Base-by-base conservation (phyloP, 371 early-diverging fungal genomes). In the Mucor velutinosus region DNA sequence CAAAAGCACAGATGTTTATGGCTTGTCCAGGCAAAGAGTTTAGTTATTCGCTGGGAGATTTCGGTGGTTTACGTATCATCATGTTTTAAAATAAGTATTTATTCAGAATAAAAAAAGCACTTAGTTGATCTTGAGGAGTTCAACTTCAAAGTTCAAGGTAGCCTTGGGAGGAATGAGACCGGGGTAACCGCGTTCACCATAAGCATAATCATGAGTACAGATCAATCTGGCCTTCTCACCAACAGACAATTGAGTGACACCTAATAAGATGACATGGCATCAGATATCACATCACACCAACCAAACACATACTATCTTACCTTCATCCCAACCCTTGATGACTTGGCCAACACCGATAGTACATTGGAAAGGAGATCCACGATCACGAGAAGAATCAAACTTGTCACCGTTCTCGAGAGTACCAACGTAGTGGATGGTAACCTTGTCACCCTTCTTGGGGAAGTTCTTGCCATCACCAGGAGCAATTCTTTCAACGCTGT, bases 281-380 rank as follows among this genome's bases (percentile, higher is more conserved):
- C 27, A 29, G 17, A 55, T 27, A 55, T 14, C 3, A 8, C 27
- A 25, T 7, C 21, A 30, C 27, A 17, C 30, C 4, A 1, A 17
- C 27, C 30, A 14, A 17, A 11, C 8, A 25, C 14, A 4, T 27
- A 35, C 35, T 56, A 2, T 15, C 41, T 57, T 76, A 77, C 81
- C 92, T 76, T 87, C 86, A 72, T 87, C 87, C 87, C 87, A 87
- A 71, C 96, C 97, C 69, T 82, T 79, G 83, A 98, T 98, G 76
- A 98, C 95, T 70, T 85, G 89, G n/a, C 96, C 96, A 47, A 94
- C 91, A 73, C 98, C 98, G 69, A 98, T 96, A 35, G 69, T 72
- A 84, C 89, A 89, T 21, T 70, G 74, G 75, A 98, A 97, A 57
- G 95, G 92, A 58, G 82, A 37, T 41, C 83, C 81, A 74, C 97